These are phyloP conservation scores for Azolla pinnata DNA, from an alignment of 75 land plant species.

Conservation along the genomic window DNA sequence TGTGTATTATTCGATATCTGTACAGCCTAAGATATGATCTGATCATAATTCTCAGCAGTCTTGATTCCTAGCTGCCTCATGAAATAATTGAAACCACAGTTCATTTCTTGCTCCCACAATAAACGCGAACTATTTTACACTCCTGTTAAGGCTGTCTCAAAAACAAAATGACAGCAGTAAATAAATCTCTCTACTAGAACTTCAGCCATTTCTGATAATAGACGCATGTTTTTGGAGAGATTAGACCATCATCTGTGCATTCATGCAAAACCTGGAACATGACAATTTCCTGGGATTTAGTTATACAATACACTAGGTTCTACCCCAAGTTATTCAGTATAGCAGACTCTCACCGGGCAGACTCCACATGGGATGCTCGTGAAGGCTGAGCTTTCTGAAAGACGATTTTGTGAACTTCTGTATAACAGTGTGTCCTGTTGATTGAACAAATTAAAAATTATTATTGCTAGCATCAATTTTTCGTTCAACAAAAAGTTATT, in stretches of 20 bases:
- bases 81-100: no score
- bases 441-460: slow-evolving; percentile 2
- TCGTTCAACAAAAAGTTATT: no score
- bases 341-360: slow-evolving; percentile 42
- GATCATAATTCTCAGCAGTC: background rate
- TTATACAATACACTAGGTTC: no score
- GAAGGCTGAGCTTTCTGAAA: slow-evolving; percentile 43
- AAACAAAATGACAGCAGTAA: no score
- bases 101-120: no score
- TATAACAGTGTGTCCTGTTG: slow-evolving; percentile 26
- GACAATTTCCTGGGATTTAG: background rate
- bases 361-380: slow-evolving; percentile 88
- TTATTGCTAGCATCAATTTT: background rate
- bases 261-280: slow-evolving; percentile 33
- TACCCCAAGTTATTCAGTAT: background rate
- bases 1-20: no score
- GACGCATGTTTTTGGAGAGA: slow-evolving; percentile 67
- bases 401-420: slow-evolving; percentile 29
- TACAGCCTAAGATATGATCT: no score
- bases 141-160: no score
- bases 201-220: slow-evolving; percentile 73
- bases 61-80: no score
- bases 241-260: slow-evolving; percentile 70
- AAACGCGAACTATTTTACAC: no score
- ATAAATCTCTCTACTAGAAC: slow-evolving; percentile 26